Conservation (phyloP, 805 yeast species). For the Wickerhamiella dianesei region DNA sequence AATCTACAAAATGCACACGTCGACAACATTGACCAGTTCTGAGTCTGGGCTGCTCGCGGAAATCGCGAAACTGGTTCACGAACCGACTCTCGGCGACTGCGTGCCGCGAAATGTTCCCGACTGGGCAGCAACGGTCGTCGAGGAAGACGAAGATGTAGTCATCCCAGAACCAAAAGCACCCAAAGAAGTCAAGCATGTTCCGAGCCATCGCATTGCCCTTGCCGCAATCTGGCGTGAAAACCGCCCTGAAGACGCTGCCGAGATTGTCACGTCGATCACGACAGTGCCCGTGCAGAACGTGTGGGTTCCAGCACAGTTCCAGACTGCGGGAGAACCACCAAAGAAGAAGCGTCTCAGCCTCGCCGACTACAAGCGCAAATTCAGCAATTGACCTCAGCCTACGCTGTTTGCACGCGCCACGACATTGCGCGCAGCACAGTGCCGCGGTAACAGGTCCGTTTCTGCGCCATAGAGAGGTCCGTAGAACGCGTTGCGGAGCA, state of each 20-base stretch:
- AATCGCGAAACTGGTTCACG: background rate
- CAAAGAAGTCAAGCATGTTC: too few relatives aligned
- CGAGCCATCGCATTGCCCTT: background rate
- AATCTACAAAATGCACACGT: constrained; percentile 33
- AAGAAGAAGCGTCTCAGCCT: constrained; percentile 16
- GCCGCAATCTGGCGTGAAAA: background rate
- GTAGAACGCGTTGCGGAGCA: constrained; percentile 2
- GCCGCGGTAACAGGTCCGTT: too few relatives aligned
- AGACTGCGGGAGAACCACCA: constrained; percentile 7
- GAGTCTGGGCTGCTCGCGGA: background rate
- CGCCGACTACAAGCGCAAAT: constrained; percentile 16
- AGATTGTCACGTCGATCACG: background rate
- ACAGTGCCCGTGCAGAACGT: constrained; percentile 6
- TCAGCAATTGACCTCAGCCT: background rate
- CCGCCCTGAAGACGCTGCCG: too few relatives aligned
- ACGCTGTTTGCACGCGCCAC: too few relatives aligned
- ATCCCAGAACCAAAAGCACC: background rate
- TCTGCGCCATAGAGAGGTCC: background rate
- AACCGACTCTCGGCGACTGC: background rate
- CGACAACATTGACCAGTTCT: background rate
- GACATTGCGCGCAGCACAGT: too few relatives aligned
- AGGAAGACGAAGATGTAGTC: background rate
- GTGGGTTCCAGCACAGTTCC: constrained; percentile 12
- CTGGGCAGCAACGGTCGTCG: background rate
- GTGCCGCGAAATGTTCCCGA: background rate